Conservation (phyloP, 345 rosid genomes). For the Streptanthus diversifolius region DNA sequence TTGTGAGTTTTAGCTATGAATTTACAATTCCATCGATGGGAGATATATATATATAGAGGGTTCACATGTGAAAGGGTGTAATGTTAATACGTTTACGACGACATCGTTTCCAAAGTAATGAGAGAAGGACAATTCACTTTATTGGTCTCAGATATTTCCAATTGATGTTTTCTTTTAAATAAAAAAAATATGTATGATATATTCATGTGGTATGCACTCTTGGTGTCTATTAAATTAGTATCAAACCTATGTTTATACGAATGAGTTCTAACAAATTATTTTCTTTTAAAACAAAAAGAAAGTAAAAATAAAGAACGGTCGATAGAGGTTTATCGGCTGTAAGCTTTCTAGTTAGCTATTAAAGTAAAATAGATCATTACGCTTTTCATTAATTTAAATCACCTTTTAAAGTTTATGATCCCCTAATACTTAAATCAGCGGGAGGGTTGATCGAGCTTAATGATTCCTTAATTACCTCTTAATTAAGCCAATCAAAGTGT, state of each 20-base stretch:
- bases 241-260: conserved; percentile 13
- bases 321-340: conserved; percentile 10
- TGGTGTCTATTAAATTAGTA: conserved; percentile 20
- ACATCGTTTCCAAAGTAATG: conserved; percentile 22
- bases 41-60: conserved; percentile 32
- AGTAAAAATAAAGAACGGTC: conserved; percentile 27
- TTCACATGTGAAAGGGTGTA: conserved; percentile 32
- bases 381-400: background rate
- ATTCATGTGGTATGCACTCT: conserved; percentile 29
- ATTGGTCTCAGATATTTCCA: conserved; percentile 30
- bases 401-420: conserved; percentile 16
- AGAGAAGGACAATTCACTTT: conserved; percentile 30
- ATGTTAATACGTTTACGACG: conserved; percentile 22
- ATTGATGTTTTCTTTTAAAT: conserved; percentile 9
- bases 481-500: background rate
- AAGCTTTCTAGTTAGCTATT: conserved; percentile 13
- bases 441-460: background rate
- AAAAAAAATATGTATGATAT: background rate
- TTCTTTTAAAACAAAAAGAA: background rate
- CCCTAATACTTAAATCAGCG: background rate
- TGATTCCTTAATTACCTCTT: background rate
- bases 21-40: conserved; percentile 5
- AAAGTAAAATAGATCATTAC: background rate
- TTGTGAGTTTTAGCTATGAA: conserved; percentile 25
- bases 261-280: background rate